phyloP scores from a whole-genome alignment of 129 eudicot genomes.

The Escallonia rubra region DNA sequence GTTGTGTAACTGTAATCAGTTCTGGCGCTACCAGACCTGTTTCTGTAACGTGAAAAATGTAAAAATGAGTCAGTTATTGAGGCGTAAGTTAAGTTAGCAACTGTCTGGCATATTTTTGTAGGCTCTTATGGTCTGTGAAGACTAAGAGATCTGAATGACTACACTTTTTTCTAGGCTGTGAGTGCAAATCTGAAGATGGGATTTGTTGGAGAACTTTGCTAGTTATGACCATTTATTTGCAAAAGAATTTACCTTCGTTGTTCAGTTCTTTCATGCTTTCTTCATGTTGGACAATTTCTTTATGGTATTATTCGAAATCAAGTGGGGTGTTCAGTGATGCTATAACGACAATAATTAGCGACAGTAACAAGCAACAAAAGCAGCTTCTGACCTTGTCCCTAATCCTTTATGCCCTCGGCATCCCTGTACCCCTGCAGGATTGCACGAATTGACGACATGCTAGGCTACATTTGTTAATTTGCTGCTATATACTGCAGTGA shows the following conservation, averaged over 20 bases:
- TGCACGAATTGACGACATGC: no score
- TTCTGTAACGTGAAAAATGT: constrained; percentile 10
- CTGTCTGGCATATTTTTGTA: not conserved
- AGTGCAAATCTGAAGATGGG: not conserved
- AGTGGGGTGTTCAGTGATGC: no score
- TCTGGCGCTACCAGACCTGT: constrained; percentile 16
- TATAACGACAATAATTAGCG: no score
- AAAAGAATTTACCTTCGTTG: not conserved
- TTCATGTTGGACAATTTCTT: not conserved
- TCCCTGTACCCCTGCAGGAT: no score
- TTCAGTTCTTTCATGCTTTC: not conserved
- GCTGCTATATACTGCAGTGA: no score
- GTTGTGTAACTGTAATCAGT: constrained; percentile 14
- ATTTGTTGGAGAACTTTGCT: not conserved
- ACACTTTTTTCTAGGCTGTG: not conserved
- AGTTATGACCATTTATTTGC: not conserved
- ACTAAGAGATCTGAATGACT: not conserved
- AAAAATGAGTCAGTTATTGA: constrained; percentile 12
- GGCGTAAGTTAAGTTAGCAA: no score
- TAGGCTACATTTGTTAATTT: no score
- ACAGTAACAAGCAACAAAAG: no score
- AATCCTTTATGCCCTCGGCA: no score
- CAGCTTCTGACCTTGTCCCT: no score
- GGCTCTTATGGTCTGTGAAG: not conserved
- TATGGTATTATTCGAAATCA: no score